Evolutionary conservation across 2,329 filamentous ascomycete genomes (phyloP).

Genomic region (Beauveria sp.): DNA sequence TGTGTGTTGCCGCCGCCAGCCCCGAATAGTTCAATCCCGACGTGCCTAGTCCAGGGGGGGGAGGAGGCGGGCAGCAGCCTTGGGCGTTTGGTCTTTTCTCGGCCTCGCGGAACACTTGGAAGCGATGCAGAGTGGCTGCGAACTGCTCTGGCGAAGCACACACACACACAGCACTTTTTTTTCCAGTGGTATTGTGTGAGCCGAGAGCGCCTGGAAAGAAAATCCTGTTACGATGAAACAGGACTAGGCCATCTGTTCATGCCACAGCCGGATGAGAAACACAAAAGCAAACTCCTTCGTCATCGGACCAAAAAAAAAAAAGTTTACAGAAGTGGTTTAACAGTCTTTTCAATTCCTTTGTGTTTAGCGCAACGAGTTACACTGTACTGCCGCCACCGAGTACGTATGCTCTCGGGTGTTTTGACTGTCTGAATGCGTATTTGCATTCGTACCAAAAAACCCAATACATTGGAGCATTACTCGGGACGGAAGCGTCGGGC

Average conservation of each 20-base stretch:
- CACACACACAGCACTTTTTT: not conserved
- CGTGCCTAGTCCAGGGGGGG: not conserved
- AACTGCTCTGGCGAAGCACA: not conserved
- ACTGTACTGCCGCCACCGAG: not conserved
- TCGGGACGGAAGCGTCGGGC: not conserved
- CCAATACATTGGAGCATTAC: constrained; percentile 4
- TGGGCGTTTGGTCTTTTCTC: too few relatives aligned
- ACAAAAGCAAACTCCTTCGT: not conserved
- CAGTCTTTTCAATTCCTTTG: not conserved
- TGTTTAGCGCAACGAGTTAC: not conserved
- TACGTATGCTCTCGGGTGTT: not conserved
- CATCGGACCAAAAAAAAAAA: not conserved
- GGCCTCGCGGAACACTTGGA: not conserved
- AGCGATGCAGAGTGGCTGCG: not conserved
- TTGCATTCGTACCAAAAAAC: not conserved
- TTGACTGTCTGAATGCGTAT: not conserved
- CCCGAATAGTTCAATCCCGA: not conserved
- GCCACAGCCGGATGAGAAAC: not conserved
- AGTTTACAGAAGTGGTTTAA: not conserved
- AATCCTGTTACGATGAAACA: not conserved
- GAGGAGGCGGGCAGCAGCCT: too few relatives aligned
- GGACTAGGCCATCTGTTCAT: not conserved
- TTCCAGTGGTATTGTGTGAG: too few relatives aligned
- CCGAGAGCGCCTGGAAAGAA: too few relatives aligned
- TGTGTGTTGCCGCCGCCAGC: not conserved